Evolutionary conservation across 1,139 yeast genomes (phyloP).

Genomic region (Sugiyamaella paludigena): DNA sequence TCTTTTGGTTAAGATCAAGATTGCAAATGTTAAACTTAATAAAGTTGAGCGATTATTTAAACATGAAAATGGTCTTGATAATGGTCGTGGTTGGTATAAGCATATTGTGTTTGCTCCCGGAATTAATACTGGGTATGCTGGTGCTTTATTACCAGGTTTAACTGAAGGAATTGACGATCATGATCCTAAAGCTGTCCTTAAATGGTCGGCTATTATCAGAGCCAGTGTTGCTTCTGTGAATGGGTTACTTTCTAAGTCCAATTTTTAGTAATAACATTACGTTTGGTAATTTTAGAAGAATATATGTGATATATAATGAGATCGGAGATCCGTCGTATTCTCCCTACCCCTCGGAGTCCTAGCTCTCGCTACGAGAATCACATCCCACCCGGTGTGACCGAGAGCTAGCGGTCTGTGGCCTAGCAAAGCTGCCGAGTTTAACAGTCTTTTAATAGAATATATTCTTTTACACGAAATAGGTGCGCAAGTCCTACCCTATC

Average conservation of each 20-base stretch:
- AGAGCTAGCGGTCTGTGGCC: too few species aligned
- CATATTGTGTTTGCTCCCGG: slow-evolving; percentile 85
- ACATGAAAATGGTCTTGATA: slow-evolving; percentile 58
- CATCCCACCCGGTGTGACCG: too few species aligned
- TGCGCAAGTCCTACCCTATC: too few species aligned
- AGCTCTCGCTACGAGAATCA: too few species aligned
- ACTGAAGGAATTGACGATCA: slow-evolving; percentile 75
- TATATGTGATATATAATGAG: too few species aligned
- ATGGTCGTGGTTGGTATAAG: slow-evolving; percentile 76
- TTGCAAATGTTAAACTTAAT: slow-evolving; percentile 38
- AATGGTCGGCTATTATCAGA: slow-evolving; percentile 55
- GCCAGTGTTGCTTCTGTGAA: slow-evolving; percentile 31
- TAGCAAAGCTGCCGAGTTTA: too few species aligned
- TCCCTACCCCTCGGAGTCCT: too few species aligned
- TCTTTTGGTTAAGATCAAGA: slow-evolving; percentile 32
- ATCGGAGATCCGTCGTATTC: too few species aligned
- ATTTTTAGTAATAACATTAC: too few species aligned
- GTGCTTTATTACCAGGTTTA: slow-evolving; percentile 76
- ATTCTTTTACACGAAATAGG: too few species aligned
- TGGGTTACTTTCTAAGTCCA: slow-evolving; percentile 10
- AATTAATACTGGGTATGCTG: slow-evolving; percentile 80
- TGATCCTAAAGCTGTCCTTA: slow-evolving; percentile 50
- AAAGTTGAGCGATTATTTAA: slow-evolving; percentile 61
- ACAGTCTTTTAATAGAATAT: too few species aligned
- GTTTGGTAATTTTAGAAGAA: too few species aligned